Evolutionary conservation across 306 rosid species (phyloP), one percentile per base, ranked within the genome.

Genomic region (Corylus avellana): DNA sequence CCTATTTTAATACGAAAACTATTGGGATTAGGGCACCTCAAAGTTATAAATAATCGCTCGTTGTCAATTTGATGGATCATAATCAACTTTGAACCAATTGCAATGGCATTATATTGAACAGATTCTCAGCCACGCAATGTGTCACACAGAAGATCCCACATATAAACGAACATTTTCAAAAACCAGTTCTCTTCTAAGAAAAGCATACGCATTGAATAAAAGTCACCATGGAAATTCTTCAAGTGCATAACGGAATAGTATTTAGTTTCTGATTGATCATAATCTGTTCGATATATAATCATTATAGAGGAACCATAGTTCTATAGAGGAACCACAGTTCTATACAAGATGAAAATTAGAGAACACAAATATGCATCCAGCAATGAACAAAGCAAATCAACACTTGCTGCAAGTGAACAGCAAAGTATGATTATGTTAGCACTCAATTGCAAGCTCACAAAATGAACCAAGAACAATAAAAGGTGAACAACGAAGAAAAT

Each of bases 401-500:
- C 67, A 46, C 56, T 77, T 72, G 47, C 78, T 78, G 86, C 78
- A 86, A 78, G 85, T 75, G 82, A 87, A 82, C 79, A 86, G 63
- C 58, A 22, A 72, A 72, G 63, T 49, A 80, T 81, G 79, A 61
- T 85, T 80, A 73, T 77, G 77, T 72, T 75, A 81, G n/a, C 88
- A 87, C 84, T 84, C 88, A 90, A 83, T 76, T 70, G 81, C 90
- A 74, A 77, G 73, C 77, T 72, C 78, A 37, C 64, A 80, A 69
- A 25, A 74, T 37, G 7, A 42, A 42, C 46, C 46, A 42, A 42
- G 46, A 42, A 42, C 46, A 42, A 6, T 12, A 55, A 4, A 32
- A 20, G 53, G 5, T 35, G 49, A 39, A 72, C 6, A 18, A 76
- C 8, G 68, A 50, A 72, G 22, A 73, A 77, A 70, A 75, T 80